phyloP scores from a whole-genome alignment of 352 stramenopile species.

The Phytophthora europaea region DNA sequence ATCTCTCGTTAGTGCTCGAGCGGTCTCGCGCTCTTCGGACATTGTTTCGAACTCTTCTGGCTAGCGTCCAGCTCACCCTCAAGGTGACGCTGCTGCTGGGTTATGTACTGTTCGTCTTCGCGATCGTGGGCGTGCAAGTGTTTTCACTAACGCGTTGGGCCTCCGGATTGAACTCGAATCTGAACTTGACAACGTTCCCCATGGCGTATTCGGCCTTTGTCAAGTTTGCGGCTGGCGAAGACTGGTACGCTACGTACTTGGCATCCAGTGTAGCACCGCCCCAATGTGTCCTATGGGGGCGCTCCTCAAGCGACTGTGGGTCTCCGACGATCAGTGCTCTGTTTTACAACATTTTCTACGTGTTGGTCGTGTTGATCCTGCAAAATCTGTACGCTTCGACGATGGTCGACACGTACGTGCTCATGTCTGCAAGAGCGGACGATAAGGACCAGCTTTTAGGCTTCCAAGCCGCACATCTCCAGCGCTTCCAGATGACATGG shows the following conservation, averaged over 20 bases:
- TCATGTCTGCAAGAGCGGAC: slow-evolving; percentile 72
- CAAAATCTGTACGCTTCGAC: slow-evolving; percentile 88
- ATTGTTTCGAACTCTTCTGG: slow-evolving; percentile 79
- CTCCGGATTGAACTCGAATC: slow-evolving; percentile 75
- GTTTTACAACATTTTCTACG: slow-evolving; percentile 87
- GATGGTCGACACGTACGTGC: slow-evolving; percentile 87
- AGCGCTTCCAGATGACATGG: slow-evolving; percentile 76
- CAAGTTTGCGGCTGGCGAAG: slow-evolving; percentile 85
- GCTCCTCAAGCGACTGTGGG: slow-evolving; percentile 71
- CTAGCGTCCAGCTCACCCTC: slow-evolving; percentile 71
- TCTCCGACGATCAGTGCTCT: slow-evolving; percentile 67
- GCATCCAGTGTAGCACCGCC: slow-evolving; percentile 70
- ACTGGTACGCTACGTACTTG: slow-evolving; percentile 86
- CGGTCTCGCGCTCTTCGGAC: slow-evolving; percentile 73
- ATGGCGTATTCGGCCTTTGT: slow-evolving; percentile 79
- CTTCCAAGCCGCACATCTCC: slow-evolving; percentile 68
- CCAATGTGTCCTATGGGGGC: slow-evolving; percentile 62
- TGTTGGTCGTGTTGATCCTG: slow-evolving; percentile 81
- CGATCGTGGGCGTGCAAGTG: slow-evolving; percentile 84
- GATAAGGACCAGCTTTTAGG: slow-evolving; percentile 71
- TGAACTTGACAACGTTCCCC: slow-evolving; percentile 85
- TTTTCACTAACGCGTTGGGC: slow-evolving; percentile 86
- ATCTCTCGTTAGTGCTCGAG: slow-evolving; percentile 84
- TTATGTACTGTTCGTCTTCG: slow-evolving; percentile 87
- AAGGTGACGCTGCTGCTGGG: slow-evolving; percentile 86